A percentile compares a stretch with the other conserved stretches of the same genome.
phyloP scores from a whole-genome alignment of 805 yeast genomes.

The Myxozyma monticola region DNA sequence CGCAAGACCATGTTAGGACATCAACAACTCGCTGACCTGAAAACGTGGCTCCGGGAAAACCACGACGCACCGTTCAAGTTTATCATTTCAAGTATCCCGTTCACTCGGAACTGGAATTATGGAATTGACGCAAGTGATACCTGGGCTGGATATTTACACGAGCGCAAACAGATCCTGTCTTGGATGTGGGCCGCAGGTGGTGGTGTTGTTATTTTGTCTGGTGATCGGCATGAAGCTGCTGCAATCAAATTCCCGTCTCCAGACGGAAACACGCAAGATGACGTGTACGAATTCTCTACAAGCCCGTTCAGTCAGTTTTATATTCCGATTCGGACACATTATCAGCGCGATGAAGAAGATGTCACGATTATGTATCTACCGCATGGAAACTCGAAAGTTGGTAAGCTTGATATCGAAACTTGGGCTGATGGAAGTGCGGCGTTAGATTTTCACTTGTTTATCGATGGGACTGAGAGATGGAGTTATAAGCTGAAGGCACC shows the following conservation, averaged over 20 bases:
- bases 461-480: slow-evolving; percentile 27
- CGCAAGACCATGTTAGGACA: slow-evolving; percentile 33
- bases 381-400: slow-evolving; percentile 29
- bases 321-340: slow-evolving; percentile 29
- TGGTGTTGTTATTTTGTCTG: slow-evolving; percentile 28
- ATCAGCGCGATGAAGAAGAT: slow-evolving; percentile 24
- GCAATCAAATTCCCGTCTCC: slow-evolving; percentile 33
- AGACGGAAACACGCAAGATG: slow-evolving; percentile 2
- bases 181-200: slow-evolving; percentile 25
- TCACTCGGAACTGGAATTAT: slow-evolving; percentile 32
- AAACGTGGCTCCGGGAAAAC: slow-evolving; percentile 25
- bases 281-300: slow-evolving; percentile 33
- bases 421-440: slow-evolving; percentile 3
- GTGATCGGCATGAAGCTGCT: slow-evolving; percentile 35
- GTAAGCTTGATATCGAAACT: slow-evolving; percentile 24
- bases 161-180: slow-evolving; percentile 20
- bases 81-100: slow-evolving; percentile 33
- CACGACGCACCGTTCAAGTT: slow-evolving; percentile 30
- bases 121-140: slow-evolving; percentile 29
- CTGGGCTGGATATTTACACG: slow-evolving; percentile 33
- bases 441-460: slow-evolving; percentile 11
- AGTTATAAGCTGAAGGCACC: too few species aligned
- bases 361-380: slow-evolving; percentile 31
- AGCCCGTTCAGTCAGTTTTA: slow-evolving; percentile 33
- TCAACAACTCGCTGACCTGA: slow-evolving; percentile 26